A percentile compares a stretch with the other conserved stretches of the same genome.
phyloP scores from a whole-genome alignment of 139 green algal species.

The Volvox africanus region DNA sequence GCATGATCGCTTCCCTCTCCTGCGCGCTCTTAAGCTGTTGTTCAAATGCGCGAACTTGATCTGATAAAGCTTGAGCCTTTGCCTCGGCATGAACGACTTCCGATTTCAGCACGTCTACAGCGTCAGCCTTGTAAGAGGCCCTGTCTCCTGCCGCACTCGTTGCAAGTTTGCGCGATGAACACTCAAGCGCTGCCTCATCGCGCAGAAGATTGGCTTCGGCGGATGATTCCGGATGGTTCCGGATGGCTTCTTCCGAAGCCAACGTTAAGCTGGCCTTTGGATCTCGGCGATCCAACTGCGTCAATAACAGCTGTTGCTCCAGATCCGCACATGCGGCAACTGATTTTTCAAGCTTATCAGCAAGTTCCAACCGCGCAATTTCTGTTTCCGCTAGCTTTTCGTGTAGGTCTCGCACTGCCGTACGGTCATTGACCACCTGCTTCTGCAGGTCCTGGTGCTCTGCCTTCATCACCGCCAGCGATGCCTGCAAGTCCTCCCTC shows the following conservation, averaged over 20 bases:
- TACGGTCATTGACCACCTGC: not conserved
- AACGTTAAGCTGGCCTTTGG: not conserved
- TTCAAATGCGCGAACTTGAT: not conserved
- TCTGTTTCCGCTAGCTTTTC: not conserved
- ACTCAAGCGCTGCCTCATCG: not conserved
- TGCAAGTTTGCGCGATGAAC: not conserved
- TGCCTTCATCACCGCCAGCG: not conserved
- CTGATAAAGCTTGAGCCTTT: not conserved
- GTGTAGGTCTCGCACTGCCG: not conserved
- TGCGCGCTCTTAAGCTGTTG: constrained; percentile 13
- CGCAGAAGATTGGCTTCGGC: not conserved
- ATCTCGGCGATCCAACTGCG: not conserved
- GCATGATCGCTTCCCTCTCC: not conserved
- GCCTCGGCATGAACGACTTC: not conserved
- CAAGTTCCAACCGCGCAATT: not conserved
- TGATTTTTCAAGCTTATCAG: not conserved
- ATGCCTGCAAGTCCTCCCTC: not conserved
- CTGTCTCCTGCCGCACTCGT: not conserved
- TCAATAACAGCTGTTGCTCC: not conserved
- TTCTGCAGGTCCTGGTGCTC: not conserved
- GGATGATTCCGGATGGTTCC: too few relatives aligned
- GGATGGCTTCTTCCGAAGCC: not conserved
- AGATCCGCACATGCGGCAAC: not conserved
- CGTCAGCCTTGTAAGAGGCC: not conserved
- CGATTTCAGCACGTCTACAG: not conserved